Conservation (phyloP, 2,329 filamentous ascomycete species). For the Colletotrichum orchidophilum region DNA sequence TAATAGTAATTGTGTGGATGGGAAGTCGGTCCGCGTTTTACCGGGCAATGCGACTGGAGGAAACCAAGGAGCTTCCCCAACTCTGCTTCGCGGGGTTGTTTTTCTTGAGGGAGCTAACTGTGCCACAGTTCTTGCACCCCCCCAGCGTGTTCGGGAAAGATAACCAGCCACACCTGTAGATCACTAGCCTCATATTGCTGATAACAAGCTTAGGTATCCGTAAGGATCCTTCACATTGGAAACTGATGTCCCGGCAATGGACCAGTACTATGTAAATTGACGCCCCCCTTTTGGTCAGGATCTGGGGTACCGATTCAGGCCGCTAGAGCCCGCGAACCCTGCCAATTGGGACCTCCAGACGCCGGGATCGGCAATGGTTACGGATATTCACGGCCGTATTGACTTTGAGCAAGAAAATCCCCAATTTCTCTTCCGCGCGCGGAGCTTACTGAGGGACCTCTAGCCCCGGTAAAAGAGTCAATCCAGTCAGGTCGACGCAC, state of each 20-base stretch:
- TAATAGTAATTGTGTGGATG: background rate
- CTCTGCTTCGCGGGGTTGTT: background rate
- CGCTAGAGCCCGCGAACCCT: constrained; percentile 21
- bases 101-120: background rate
- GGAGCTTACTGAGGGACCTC: constrained; percentile 26
- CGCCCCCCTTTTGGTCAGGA: constrained; percentile 3
- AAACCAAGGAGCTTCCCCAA: background rate
- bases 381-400: constrained; percentile 30
- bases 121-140: background rate
- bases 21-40: background rate
- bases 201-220: no score
- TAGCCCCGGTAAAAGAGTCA: constrained; percentile 10
- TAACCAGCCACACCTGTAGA: background rate
- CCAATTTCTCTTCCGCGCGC: constrained; percentile 32
- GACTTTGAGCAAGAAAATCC: constrained; percentile 26
- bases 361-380: constrained; percentile 34
- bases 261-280: constrained; percentile 4
- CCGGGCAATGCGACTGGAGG: background rate
- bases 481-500: background rate
- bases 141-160: no score
- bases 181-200: background rate
- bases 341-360: constrained; percentile 20
- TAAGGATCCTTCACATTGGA: constrained; percentile 1
- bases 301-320: constrained; percentile 31
- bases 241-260: constrained; percentile 14